Conservation (phyloP, 345 rosid species). For the Gynandropsis gynandra region DNA sequence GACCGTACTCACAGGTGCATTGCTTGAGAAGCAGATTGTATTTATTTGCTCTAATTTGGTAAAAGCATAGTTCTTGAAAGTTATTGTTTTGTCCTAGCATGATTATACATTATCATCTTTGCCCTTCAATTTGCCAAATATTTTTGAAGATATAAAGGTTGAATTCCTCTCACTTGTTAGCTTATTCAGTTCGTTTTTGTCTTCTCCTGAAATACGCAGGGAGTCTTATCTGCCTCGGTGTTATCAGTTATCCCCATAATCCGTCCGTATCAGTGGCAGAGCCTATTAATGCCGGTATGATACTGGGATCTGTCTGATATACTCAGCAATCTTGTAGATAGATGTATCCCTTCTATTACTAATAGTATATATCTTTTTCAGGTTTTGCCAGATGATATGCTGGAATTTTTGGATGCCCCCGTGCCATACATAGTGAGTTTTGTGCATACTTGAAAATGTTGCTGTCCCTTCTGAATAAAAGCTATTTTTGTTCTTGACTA, state of each 20-base stretch:
- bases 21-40: slow-evolving; percentile 83
- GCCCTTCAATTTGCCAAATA: too few species aligned
- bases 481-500: slow-evolving; percentile 2
- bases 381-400: slow-evolving; percentile 95
- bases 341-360: slow-evolving; percentile 4
- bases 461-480: not conserved
- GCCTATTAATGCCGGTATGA: slow-evolving; percentile 86
- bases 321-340: slow-evolving; percentile 3
- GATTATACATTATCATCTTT: too few species aligned
- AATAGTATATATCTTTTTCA: slow-evolving; percentile 30
- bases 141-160: not conserved
- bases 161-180: not conserved
- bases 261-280: slow-evolving; percentile 94
- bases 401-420: slow-evolving; percentile 94
- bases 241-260: slow-evolving; percentile 70
- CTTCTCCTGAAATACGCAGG: slow-evolving; percentile 37
- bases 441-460: too few species aligned
- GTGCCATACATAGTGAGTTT: slow-evolving; percentile 88
- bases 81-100: not conserved
- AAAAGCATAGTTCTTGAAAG: slow-evolving; percentile 11
- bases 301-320: slow-evolving; percentile 1
- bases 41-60: slow-evolving; percentile 97
- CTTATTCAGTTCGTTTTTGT: not conserved
- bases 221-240: slow-evolving; percentile 74
- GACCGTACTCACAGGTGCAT: slow-evolving; percentile 70